Evolutionary conservation across 192 early-diverging fungal genomes (phyloP), one percentile per base, ranked within the genome.

Genomic region (Umbelopsis isabellina): DNA sequence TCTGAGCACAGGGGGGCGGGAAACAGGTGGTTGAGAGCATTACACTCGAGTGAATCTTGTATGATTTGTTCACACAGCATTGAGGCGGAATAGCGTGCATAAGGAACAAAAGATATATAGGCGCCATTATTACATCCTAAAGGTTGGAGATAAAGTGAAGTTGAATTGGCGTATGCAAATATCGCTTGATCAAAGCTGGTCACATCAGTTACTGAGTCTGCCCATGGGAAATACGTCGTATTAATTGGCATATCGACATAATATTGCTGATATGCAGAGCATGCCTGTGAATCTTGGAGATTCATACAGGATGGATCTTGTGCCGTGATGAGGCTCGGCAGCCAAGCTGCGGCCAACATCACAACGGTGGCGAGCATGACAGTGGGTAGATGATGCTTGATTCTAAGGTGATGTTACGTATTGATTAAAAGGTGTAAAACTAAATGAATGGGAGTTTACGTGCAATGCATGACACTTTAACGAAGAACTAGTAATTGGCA

Each of bases 41-140:
- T 79, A 35, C 78, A 79, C 4, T 74, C 73, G n/a, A 75, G 49
- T 15, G 61, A 30, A 49, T 78, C 72, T 66, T 79, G 78, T 23
- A 79, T 70, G 35, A 79, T 21, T 37, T 33, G 41, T 33, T 74
- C 68, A 30, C 78, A 79, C 22, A 74, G 15, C 53, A 48, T 47
- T 25, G 78, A 53, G 25, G 75, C n/a, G 6, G 72, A 68, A 44
- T 75, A 79, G 15, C 78, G 73, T 53, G 73, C 74, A 37, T 79
- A 75, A 27, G 73, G 78, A 49, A 73, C 58, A 27, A 49, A 68
- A 4, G 51, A 61, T 3, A 30, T 66, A 46, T 68, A 72, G 12
- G 66, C 51, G 33, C 69, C 53, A 48, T 74, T 48, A 11, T 22
- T 64, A 41, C 74, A 75, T 20, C 71, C 61, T 13, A 79, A 49